Conservation (phyloP, 208 protist genomes). For the Leishmania guyanensis region DNA sequence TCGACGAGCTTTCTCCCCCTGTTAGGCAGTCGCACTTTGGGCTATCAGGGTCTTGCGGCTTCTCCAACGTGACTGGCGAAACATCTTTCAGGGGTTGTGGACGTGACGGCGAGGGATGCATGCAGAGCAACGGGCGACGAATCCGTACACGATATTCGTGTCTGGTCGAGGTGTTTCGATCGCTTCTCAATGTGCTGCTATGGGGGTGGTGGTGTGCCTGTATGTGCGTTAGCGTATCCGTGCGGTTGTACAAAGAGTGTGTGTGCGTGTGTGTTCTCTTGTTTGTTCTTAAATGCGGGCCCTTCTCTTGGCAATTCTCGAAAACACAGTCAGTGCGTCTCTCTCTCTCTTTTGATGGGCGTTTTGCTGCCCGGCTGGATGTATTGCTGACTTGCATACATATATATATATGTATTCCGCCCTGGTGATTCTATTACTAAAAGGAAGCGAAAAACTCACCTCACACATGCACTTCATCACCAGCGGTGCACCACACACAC, state of each 20-base stretch:
- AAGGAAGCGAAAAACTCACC: not conserved
- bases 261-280: not conserved
- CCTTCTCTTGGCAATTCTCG: not conserved
- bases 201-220: not conserved
- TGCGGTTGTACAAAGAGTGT: not conserved
- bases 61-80: not conserved
- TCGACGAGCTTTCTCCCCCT: not conserved
- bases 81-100: not conserved
- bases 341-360: not conserved
- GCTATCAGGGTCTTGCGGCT: not conserved
- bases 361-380: too few relatives aligned
- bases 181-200: not conserved
- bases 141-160: not conserved
- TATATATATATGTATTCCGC: constrained; percentile 10
- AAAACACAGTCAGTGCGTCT: not conserved
- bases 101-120: not conserved
- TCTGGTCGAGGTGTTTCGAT: not conserved
- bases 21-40: not conserved
- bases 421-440: not conserved
- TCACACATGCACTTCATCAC: not conserved
- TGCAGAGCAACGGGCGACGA: not conserved
- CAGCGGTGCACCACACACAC: not conserved
- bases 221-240: not conserved
- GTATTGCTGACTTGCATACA: not conserved
- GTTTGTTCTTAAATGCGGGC: not conserved